A percentile compares a stretch with the other conserved stretches of the same genome.
These are phyloP conservation scores for Huntiella moniliformis DNA, from an alignment of 2,329 filamentous ascomycete species.

Conservation along the genomic window DNA sequence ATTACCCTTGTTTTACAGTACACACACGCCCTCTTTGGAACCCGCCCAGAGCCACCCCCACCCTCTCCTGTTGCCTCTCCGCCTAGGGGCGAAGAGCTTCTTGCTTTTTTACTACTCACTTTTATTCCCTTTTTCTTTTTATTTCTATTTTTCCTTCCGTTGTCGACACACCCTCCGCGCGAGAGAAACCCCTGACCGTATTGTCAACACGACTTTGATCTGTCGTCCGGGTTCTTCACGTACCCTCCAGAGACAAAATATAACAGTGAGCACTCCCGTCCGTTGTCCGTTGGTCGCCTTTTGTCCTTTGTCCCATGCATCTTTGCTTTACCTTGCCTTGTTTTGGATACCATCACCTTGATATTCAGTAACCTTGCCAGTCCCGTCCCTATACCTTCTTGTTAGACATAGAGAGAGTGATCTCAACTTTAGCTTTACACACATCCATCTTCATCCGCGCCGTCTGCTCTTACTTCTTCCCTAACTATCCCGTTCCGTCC, in stretches of 20 bases:
- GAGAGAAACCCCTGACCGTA: constrained; percentile 1
- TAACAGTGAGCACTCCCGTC: constrained; percentile 4
- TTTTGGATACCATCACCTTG: constrained; percentile 1
- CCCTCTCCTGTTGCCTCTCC: neutral
- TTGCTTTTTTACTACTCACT: neutral
- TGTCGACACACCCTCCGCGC: too few species aligned
- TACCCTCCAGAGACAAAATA: constrained; percentile 1
- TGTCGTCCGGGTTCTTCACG: constrained; percentile 1
- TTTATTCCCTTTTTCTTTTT: neutral
- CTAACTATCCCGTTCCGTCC: neutral
- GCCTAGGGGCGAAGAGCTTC: neutral
- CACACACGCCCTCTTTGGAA: neutral
- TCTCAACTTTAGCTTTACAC: neutral
- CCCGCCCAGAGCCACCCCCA: neutral
- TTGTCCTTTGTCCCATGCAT: constrained; percentile 3
- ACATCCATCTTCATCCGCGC: neutral
- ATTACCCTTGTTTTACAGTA: neutral
- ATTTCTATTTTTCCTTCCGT: too few species aligned
- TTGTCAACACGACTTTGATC: constrained; percentile 1
- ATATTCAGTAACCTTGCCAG: neutral
- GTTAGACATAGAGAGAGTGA: constrained; percentile 4
- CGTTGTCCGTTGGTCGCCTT: neutral
- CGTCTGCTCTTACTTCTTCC: too few species aligned
- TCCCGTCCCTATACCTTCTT: neutral
- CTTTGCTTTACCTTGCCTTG: constrained; percentile 1